phyloP scores from a whole-genome alignment of 768 basidiomycete species.

The Rhodotorula graminis region DNA sequence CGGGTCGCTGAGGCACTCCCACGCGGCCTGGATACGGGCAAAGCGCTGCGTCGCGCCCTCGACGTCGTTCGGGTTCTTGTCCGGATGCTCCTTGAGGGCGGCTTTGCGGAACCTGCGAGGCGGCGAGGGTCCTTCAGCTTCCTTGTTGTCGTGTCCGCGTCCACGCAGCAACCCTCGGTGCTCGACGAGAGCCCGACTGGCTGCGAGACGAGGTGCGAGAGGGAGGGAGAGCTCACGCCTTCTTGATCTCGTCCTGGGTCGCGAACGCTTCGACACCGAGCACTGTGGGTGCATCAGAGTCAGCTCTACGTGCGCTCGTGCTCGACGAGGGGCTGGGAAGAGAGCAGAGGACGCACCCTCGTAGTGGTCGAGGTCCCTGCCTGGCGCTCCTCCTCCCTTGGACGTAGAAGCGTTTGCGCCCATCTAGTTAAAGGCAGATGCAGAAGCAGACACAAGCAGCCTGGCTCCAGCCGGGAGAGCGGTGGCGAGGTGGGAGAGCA shows the following conservation, averaged over 20 bases:
- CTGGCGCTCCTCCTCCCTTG: not conserved
- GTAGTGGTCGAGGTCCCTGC: conserved; percentile 17
- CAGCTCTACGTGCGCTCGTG: not conserved
- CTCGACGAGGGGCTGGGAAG: not conserved
- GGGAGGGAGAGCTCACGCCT: conserved; percentile 33
- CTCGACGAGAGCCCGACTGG: not conserved
- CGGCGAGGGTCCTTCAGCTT: too few species aligned
- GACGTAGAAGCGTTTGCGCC: conserved; percentile 22
- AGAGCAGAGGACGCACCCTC: not conserved
- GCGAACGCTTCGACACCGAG: conserved; percentile 27
- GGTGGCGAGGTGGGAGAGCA: not conserved
- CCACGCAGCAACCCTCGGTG: not conserved
- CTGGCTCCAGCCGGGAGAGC: not conserved
- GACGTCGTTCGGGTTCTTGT: conserved; percentile 70
- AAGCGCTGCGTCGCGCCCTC: conserved; percentile 84
- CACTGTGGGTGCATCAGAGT: conserved; percentile 2
- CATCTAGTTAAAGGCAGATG: not conserved
- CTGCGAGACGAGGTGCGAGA: not conserved
- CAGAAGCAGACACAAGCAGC: not conserved
- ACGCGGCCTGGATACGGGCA: conserved; percentile 84
- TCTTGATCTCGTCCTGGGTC: conserved; percentile 40
- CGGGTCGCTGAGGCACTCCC: conserved; percentile 89
- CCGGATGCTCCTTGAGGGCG: conserved; percentile 48
- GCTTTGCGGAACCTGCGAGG: conserved; percentile 39
- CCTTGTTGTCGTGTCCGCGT: too few species aligned